Conservation (phyloP, 2,329 filamentous ascomycete species). For the Ceratocystiopsis sp. region DNA sequence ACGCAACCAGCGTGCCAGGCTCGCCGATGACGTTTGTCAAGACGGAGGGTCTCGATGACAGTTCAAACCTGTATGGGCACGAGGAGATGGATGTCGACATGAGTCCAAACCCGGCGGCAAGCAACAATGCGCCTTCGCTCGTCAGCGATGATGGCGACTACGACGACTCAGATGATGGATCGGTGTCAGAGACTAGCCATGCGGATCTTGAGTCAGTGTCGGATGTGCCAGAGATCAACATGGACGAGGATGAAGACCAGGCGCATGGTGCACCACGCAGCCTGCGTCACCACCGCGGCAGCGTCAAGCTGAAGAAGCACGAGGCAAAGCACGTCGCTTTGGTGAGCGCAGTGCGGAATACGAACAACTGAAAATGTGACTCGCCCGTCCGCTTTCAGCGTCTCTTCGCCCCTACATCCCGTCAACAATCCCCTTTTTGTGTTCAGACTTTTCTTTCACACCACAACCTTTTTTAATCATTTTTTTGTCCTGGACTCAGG, state of each 20-base stretch:
- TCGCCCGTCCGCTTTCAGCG: slow-evolving; percentile 2
- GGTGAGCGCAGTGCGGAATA: slow-evolving; percentile 31
- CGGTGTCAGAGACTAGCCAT: slow-evolving; percentile 41
- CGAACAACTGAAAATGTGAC: slow-evolving; percentile 17
- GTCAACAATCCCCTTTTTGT: neutral
- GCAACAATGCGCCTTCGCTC: slow-evolving; percentile 62
- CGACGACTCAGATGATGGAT: slow-evolving; percentile 51
- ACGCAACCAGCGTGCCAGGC: too few species aligned
- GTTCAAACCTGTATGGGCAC: slow-evolving; percentile 23
- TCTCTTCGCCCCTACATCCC: neutral
- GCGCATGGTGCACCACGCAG: slow-evolving; percentile 17
- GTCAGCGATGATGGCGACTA: slow-evolving; percentile 71
- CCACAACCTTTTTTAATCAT: neutral
- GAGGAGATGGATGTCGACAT: slow-evolving; percentile 39
- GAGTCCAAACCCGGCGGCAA: slow-evolving; percentile 51
- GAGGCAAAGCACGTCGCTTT: slow-evolving; percentile 39
- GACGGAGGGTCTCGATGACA: too few species aligned
- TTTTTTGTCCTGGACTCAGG: neutral
- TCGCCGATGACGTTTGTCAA: too few species aligned
- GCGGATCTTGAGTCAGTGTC: slow-evolving; percentile 42
- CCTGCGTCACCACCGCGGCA: slow-evolving; percentile 26
- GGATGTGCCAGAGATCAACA: slow-evolving; percentile 43
- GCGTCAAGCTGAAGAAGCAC: slow-evolving; percentile 34
- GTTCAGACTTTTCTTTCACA: too few species aligned
- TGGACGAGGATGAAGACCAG: slow-evolving; percentile 34